phyloP scores from a whole-genome alignment of 164 flowering plant genomes.

The Litsea cubeba region DNA sequence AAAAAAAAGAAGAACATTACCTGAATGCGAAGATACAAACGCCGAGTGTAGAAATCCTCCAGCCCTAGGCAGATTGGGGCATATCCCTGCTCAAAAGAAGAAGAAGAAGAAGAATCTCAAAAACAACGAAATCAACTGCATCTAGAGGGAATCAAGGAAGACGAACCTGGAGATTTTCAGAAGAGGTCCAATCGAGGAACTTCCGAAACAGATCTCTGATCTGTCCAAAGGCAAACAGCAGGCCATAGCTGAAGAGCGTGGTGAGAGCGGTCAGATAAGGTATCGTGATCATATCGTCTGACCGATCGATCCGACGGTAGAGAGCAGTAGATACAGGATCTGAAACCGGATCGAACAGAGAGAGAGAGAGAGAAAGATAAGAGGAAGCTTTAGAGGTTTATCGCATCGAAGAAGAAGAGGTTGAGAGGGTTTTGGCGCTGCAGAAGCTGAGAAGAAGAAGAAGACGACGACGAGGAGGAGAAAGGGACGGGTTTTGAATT shows the following conservation, averaged over 20 bases:
- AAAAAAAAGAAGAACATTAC: constrained; percentile 20
- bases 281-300: constrained; percentile 53
- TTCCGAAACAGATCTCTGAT: constrained; percentile 76
- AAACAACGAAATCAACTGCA: too few species aligned
- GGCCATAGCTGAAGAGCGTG: constrained; percentile 83
- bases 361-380: too few species aligned
- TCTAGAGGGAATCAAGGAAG: neutral
- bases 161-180: constrained; percentile 23
- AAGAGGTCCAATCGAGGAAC: constrained; percentile 48
- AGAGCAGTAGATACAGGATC: neutral
- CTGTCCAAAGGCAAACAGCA: constrained; percentile 86
- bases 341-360: neutral
- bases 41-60: constrained; percentile 86
- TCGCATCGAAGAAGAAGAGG: too few species aligned
- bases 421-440: too few species aligned
- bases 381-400: too few species aligned
- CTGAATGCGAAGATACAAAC: constrained; percentile 86
- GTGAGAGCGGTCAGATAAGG: constrained; percentile 80
- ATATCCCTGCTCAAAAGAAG: constrained; percentile 17
- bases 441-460: too few species aligned
- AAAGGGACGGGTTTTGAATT: too few species aligned
- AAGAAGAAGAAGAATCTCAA: neutral
- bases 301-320: neutral
- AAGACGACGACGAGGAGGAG: too few species aligned
- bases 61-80: constrained; percentile 80